phyloP scores from a whole-genome alignment of 495 filamentous ascomycete species.

The Rhypophila decipiens region DNA sequence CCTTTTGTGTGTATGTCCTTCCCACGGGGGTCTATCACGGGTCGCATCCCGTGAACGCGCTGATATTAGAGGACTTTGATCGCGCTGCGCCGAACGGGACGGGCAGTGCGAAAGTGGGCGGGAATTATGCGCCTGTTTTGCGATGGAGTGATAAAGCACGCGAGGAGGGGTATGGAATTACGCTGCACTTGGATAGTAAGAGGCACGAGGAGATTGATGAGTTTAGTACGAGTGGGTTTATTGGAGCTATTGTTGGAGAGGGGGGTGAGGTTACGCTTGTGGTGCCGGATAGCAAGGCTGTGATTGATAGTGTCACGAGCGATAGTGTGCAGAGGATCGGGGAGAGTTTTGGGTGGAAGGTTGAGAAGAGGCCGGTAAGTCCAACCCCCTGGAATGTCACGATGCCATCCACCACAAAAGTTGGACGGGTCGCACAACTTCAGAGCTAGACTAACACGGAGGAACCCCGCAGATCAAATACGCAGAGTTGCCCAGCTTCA shows the following conservation, averaged over 20 bases:
- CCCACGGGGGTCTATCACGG: conserved; percentile 90
- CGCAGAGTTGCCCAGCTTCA: conserved; percentile 68
- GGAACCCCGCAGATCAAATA: conserved; percentile 56
- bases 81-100: conserved; percentile 68
- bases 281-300: conserved; percentile 70
- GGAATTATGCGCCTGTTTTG: conserved; percentile 80
- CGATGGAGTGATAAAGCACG: conserved; percentile 70
- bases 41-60: conserved; percentile 66
- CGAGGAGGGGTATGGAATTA: conserved; percentile 72
- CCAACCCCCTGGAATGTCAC: too few species aligned
- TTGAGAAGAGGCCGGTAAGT: conserved; percentile 54
- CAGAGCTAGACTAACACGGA: conserved; percentile 10
- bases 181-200: conserved; percentile 78
- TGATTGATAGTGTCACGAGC: conserved; percentile 78
- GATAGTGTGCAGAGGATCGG: conserved; percentile 65
- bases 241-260: conserved; percentile 60
- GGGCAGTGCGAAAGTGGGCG: conserved; percentile 67
- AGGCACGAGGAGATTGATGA: conserved; percentile 77
- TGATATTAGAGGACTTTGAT: conserved; percentile 75
- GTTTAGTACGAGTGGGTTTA: conserved; percentile 82
- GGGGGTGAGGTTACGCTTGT: conserved; percentile 60
- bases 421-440: too few species aligned
- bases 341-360: conserved; percentile 56
- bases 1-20: conserved; percentile 75
- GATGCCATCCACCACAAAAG: too few species aligned